Conservation (phyloP, 2,329 filamentous ascomycete genomes). For the Zymoseptoria tritici region DNA sequence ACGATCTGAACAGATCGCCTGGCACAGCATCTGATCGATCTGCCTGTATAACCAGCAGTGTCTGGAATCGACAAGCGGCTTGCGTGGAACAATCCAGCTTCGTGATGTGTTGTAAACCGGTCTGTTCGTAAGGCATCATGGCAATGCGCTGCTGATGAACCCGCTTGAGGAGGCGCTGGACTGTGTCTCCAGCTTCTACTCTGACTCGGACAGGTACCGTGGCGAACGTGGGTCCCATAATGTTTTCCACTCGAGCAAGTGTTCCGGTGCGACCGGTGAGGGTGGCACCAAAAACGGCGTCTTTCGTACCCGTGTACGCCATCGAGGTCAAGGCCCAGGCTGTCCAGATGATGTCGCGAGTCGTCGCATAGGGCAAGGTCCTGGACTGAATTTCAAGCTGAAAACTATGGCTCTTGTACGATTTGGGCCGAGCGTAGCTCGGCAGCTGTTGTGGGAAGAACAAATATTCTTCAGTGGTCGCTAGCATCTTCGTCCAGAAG, state of each 20-base stretch:
- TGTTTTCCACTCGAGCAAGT: conserved; percentile 2
- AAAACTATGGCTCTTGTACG: too few species aligned
- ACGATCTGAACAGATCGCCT: too few species aligned
- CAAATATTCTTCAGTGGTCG: too few species aligned
- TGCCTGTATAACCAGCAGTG: conserved; percentile 6
- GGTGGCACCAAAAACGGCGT: conserved; percentile 2
- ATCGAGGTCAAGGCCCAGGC: conserved; percentile 1
- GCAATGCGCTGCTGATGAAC: conserved; percentile 2
- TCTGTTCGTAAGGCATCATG: conserved; percentile 24
- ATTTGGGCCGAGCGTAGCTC: too few species aligned
- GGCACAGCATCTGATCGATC: too few species aligned
- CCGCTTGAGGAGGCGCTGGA: not conserved
- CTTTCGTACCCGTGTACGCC: not conserved
- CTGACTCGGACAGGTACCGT: conserved; percentile 33
- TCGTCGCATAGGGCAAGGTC: too few species aligned
- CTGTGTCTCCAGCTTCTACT: not conserved
- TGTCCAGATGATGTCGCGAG: conserved; percentile 1
- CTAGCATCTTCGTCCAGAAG: too few species aligned
- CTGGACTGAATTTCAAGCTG: too few species aligned
- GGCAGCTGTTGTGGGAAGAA: too few species aligned
- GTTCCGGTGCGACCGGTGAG: not conserved
- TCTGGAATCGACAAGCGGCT: conserved; percentile 39
- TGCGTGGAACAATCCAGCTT: conserved; percentile 45
- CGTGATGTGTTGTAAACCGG: conserved; percentile 32
- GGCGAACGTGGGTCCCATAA: conserved; percentile 23